These are phyloP conservation scores for Triticum monococcum DNA, from an alignment of 176 grass and related monocot genomes.

Conservation along the genomic window DNA sequence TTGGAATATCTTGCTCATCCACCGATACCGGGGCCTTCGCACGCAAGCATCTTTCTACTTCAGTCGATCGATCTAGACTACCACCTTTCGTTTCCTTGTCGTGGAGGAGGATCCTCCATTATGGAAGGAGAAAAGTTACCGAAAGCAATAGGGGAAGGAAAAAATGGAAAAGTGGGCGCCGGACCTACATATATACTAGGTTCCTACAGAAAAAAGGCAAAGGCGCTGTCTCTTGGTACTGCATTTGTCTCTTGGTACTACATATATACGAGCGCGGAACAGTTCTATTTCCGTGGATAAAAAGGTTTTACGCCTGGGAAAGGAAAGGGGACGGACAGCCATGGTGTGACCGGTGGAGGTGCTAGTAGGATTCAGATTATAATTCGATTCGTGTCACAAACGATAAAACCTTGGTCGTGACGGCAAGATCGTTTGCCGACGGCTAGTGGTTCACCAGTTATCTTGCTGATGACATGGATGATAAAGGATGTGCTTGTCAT, in stretches of 20 bases:
- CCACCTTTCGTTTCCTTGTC: too few relatives aligned
- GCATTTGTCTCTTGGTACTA: not conserved
- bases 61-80: too few relatives aligned
- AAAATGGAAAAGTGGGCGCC: not conserved
- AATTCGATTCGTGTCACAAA: not conserved
- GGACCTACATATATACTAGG: not conserved
- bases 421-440: not conserved
- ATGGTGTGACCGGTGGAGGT: not conserved
- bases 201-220: not conserved
- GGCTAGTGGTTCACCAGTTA: not conserved
- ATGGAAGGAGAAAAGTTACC: constrained; percentile 13
- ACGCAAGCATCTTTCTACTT: too few relatives aligned
- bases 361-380: not conserved
- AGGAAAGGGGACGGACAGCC: not conserved
- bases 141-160: not conserved
- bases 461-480: not conserved
- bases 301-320: not conserved
- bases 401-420: not conserved
- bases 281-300: not conserved
- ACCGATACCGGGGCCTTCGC: too few relatives aligned
- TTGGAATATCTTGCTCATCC: constrained; percentile 1
- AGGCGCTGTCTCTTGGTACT: not conserved
- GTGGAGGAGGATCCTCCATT: too few relatives aligned
- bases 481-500: not conserved
- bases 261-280: not conserved